Percentiles rank a stretch among this genome's conserved stretches.
These are phyloP conservation scores for Furcasterigmium sp. DNA, from an alignment of 2,329 filamentous ascomycete genomes.

Conservation along the genomic window DNA sequence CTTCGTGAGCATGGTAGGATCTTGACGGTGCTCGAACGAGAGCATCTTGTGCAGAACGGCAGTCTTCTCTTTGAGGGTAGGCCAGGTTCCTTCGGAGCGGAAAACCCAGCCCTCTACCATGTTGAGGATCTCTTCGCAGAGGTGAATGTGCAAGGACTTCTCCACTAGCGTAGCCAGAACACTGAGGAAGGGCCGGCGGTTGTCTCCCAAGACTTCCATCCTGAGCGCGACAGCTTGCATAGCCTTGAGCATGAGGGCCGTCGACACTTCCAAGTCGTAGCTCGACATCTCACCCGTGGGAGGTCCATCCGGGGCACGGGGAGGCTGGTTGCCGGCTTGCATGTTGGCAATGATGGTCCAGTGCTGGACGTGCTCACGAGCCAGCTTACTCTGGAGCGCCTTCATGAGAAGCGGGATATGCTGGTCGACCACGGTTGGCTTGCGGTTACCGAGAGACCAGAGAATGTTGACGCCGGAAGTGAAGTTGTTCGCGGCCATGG, in stretches of 20 bases:
- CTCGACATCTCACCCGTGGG: slow-evolving; percentile 56
- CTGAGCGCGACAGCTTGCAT: slow-evolving; percentile 88
- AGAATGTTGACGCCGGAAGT: slow-evolving; percentile 87
- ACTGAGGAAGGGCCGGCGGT: slow-evolving; percentile 87
- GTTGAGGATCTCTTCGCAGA: slow-evolving; percentile 88
- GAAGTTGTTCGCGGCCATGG: slow-evolving; percentile 74
- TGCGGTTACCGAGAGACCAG: slow-evolving; percentile 84
- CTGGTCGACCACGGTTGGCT: slow-evolving; percentile 80
- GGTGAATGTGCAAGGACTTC: slow-evolving; percentile 78
- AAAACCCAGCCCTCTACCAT: slow-evolving; percentile 98
- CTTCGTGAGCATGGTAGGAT: slow-evolving; percentile 81
- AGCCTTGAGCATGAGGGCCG: slow-evolving; percentile 86
- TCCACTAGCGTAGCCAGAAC: slow-evolving; percentile 93
- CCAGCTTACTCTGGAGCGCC: slow-evolving; percentile 84
- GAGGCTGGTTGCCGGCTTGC: slow-evolving; percentile 27
- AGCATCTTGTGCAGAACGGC: slow-evolving; percentile 99
- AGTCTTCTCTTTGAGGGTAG: slow-evolving; percentile 97
- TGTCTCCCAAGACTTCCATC: slow-evolving; percentile 89
- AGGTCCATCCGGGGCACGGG: slow-evolving; percentile 43
- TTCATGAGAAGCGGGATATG: slow-evolving; percentile 90
- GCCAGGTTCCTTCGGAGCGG: slow-evolving; percentile 88
- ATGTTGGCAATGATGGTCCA: slow-evolving; percentile 56
- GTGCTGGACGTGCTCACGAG: slow-evolving; percentile 84
- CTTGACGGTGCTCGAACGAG: slow-evolving; percentile 80
- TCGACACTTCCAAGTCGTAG: slow-evolving; percentile 84